A percentile compares a stretch with the other conserved stretches of the same genome.
Conservation (phyloP, 1,139 yeast genomes). For the Casaregolazyma suthepensis region DNA sequence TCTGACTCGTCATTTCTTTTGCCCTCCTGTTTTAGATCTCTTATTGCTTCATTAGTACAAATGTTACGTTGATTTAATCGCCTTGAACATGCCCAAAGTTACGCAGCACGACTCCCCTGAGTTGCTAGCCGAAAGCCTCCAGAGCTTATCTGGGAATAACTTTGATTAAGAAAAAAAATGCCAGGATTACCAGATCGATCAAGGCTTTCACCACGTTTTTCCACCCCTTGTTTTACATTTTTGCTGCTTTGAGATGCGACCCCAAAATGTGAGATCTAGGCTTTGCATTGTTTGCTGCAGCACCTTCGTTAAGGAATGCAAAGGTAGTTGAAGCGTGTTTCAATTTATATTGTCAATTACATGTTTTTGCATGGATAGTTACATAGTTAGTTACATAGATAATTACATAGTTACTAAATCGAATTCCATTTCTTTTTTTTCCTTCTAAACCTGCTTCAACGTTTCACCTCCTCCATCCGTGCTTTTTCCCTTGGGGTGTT, state of each 20-base stretch:
- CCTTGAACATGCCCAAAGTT: background rate
- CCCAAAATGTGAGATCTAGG: background rate
- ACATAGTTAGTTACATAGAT: too few relatives aligned
- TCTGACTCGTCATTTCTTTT: too few relatives aligned
- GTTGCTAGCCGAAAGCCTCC: background rate
- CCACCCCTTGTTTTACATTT: background rate
- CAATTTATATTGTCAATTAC: too few relatives aligned
- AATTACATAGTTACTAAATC: background rate
- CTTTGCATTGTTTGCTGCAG: background rate
- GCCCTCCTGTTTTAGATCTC: background rate
- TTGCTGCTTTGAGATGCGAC: background rate
- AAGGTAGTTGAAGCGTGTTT: too few relatives aligned
- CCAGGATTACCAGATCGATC: background rate
- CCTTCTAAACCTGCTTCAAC: background rate
- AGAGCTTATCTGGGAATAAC: background rate
- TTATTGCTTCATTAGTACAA: background rate
- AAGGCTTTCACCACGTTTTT: background rate
- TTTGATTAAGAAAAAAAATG: background rate
- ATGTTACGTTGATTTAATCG: background rate
- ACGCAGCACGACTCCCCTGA: background rate
- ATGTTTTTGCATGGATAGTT: too few relatives aligned
- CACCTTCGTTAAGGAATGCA: too few relatives aligned
- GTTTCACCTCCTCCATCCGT: background rate
- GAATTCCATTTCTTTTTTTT: background rate
- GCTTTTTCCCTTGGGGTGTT: background rate